Conservation (phyloP, 2,329 filamentous ascomycete genomes). For the Aspergillus alliaceus region DNA sequence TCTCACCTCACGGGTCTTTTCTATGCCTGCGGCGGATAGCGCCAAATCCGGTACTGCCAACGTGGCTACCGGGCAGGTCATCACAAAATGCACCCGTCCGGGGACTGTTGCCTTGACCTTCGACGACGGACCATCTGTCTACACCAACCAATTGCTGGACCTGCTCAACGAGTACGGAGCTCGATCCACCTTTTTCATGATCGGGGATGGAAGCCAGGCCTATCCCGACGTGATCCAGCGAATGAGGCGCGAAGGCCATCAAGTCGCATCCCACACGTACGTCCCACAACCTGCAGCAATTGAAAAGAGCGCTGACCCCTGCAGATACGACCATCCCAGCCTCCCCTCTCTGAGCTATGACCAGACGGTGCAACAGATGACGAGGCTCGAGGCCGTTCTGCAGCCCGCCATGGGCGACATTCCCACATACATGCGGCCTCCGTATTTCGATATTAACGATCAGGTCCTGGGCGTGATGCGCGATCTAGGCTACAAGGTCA, state of each 20-base stretch:
- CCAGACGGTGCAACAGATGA: slow-evolving; percentile 42
- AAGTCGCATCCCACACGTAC: slow-evolving; percentile 49
- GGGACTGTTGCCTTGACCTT: slow-evolving; percentile 64
- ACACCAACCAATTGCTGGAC: slow-evolving; percentile 59
- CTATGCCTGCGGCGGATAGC: too few relatives aligned
- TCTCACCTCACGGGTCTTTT: neutral
- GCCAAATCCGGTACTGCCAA: neutral
- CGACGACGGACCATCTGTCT: slow-evolving; percentile 63
- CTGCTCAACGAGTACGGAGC: slow-evolving; percentile 56
- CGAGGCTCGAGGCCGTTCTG: slow-evolving; percentile 41
- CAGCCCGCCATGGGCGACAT: slow-evolving; percentile 42
- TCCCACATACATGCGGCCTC: slow-evolving; percentile 51
- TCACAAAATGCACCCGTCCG: slow-evolving; percentile 39
- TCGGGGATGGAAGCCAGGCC: slow-evolving; percentile 34
- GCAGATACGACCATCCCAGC: slow-evolving; percentile 42
- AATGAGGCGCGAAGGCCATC: slow-evolving; percentile 42
- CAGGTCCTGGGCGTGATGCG: slow-evolving; percentile 36
- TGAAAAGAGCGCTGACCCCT: neutral
- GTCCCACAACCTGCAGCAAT: slow-evolving; percentile 1
- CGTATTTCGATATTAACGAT: slow-evolving; percentile 40
- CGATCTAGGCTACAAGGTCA: slow-evolving; percentile 48
- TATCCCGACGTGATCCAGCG: slow-evolving; percentile 30
- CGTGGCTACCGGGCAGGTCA: slow-evolving; percentile 45
- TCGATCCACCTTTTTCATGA: slow-evolving; percentile 66
- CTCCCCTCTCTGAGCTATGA: slow-evolving; percentile 34